Base-by-base conservation (phyloP, 768 basidiomycete genomes). In the Antrodiella citrinella region DNA sequence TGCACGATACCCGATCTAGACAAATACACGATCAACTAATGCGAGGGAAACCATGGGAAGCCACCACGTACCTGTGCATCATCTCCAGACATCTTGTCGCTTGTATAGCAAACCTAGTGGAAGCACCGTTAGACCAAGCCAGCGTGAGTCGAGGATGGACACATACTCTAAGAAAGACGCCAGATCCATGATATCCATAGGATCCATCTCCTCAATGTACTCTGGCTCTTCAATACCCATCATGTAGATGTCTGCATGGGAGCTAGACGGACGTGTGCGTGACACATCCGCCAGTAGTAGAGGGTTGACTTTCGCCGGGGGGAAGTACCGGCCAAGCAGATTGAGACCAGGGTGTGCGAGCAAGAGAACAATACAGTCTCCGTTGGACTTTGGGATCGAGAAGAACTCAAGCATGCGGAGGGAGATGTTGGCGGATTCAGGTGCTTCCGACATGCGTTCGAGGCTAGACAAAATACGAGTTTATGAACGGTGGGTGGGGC, bases 121-220 rank as follows among this genome's bases (percentile, higher is more conserved):
- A 15, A 47, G 42, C 21, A 51, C 26, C 44, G 23, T 50, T n/a
- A 30, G 25, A 20, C 12, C 55, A n/a, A 23, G 44, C 25, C 39
- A 23, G 3, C 18, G 24, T 15, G 20, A n/a, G n/a, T n/a, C n/a
- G n/a, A 35, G 15, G 7, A 35, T 7, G 30, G 15, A 35, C 11
- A 61, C 78, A 51, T 56, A 84, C 83, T 88, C 84, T 2, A 88
- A 70, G 64, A 86, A 88, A 0, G 82, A 78, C 12, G 84, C 84
- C 15, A 88, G 67, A 62, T 88, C 86, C 81, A 88, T 86, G 46
- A 84, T 76, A 59, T 84, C 82, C 45, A 78, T 78, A 5, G 70
- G 72, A 54, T 78, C 81, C 65, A 77, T 70, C 49, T 77, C 79
- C 48, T 79, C 81, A 44, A 68, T 61, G 42, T 69, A 51, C 45